phyloP scores from a whole-genome alignment of 192 early-diverging fungal species.

The Rhizophlyctis rosea region DNA sequence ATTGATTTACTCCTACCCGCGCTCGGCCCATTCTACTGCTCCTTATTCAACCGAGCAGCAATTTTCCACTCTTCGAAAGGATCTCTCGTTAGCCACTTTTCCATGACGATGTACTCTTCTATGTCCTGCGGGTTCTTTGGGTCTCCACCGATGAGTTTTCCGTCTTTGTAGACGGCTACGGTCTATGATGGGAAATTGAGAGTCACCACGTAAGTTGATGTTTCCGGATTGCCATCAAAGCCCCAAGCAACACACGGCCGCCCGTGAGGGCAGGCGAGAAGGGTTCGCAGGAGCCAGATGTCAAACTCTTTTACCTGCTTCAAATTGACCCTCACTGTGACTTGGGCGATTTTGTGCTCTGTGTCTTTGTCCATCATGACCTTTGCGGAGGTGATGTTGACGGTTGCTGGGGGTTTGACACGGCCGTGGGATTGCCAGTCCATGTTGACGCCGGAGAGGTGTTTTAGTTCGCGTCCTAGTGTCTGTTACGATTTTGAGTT shows the following conservation, averaged over 20 bases:
- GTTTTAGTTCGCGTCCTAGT: slow-evolving; percentile 13
- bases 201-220: background rate
- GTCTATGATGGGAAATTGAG: slow-evolving; percentile 7
- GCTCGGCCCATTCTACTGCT: no score
- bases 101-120: slow-evolving; percentile 20
- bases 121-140: slow-evolving; percentile 15
- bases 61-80: slow-evolving; percentile 12
- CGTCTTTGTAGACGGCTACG: slow-evolving; percentile 11
- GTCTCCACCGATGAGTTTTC: slow-evolving; percentile 11
- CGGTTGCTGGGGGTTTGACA: background rate
- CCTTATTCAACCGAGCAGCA: no score
- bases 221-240: background rate
- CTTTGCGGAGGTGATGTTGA: slow-evolving; percentile 15
- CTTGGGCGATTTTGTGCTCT: slow-evolving; percentile 12
- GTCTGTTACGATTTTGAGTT: background rate
- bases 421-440: slow-evolving; percentile 22
- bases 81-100: slow-evolving; percentile 11
- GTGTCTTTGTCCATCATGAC: slow-evolving; percentile 14
- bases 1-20: no score
- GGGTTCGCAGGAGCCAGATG: background rate
- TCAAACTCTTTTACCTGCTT: slow-evolving; percentile 22
- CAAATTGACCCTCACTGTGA: slow-evolving; percentile 15
- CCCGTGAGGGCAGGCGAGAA: background rate
- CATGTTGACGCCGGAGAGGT: background rate
- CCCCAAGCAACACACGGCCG: background rate